phyloP scores from a whole-genome alignment of 1,284 basidiomycete genomes.

The Rhizopogon parksii region DNA sequence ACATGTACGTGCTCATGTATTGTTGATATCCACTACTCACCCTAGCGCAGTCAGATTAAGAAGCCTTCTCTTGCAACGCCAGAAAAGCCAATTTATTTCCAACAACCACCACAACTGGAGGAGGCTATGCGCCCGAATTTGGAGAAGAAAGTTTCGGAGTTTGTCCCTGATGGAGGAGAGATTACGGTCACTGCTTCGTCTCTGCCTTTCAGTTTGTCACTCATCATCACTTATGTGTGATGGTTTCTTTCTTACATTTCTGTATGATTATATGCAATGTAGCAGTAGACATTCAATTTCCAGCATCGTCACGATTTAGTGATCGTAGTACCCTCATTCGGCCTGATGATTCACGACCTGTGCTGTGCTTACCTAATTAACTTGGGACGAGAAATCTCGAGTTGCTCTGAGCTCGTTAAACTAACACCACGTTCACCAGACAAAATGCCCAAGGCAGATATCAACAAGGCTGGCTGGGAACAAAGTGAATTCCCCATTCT shows the following conservation, averaged over 20 bases:
- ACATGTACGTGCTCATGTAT: constrained; percentile 57
- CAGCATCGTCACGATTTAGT: background rate
- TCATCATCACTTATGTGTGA: constrained; percentile 59
- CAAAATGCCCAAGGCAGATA: constrained; percentile 69
- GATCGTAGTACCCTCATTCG: no score
- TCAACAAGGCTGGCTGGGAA: constrained; percentile 90
- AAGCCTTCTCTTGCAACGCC: constrained; percentile 77
- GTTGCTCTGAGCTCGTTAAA: no score
- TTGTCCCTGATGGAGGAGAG: constrained; percentile 71
- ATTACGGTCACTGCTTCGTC: constrained; percentile 83
- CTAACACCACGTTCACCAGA: background rate
- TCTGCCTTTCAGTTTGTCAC: constrained; percentile 79
- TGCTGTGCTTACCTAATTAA: background rate
- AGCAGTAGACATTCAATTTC: background rate
- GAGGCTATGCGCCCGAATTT: constrained; percentile 84
- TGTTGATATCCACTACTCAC: constrained; percentile 4
- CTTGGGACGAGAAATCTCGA: background rate
- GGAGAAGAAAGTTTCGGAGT: constrained; percentile 75
- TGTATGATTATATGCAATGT: background rate
- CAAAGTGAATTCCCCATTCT: constrained; percentile 87
- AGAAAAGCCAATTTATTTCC: constrained; percentile 78
- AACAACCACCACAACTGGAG: constrained; percentile 87
- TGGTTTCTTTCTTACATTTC: background rate
- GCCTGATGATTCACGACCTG: no score
- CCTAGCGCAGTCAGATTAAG: constrained; percentile 75